Evolutionary conservation across 2,329 filamentous ascomycete genomes (phyloP), one percentile per base, ranked within the genome.

Genomic region (Leptographium procerum): DNA sequence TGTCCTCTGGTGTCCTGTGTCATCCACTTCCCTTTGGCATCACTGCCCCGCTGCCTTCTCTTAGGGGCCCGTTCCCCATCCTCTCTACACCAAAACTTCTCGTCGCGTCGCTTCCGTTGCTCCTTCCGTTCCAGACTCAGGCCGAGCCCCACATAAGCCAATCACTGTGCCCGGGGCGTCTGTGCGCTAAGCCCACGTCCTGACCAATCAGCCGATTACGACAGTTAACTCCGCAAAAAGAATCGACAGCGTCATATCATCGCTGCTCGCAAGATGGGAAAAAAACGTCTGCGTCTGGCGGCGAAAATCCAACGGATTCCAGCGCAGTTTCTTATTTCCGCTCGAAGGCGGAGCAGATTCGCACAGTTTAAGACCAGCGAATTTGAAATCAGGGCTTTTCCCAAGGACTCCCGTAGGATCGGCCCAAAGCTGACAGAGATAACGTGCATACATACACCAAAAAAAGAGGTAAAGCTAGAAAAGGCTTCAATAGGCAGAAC

Each of bases 41-140:
- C 19, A 16, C 29, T 19, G 19, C 50, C 19, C 50, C 50, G 7
- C 29, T 33, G 29, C 28, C 10, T 13, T 14, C 14, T 24, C 11
- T 55, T 31, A 6, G n/a, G n/a, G n/a, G n/a, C n/a, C n/a, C 52
- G 14, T 40, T 22, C 14, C 26, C 33, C 52, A 4, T 31, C 48
- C 22, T 29, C 19, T 52, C 50, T 31, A 14, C 47, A 24, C 22
- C 47, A 43, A 43, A n/a, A n/a, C n/a, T 43, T 28, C 47, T 50
- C 53, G 40, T 48, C 53, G 43, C 40, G 40, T 48, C 40, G 40
- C 29, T 48, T 47, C 34, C 52, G 33, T 24, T 55, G 52, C 52
- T 33, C 52, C 28, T 55, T 43, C 52, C 36, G 52, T 55, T 55
- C 53, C 53, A 55, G 53, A 48, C 53, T 26, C 43, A 26, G 43